A percentile compares a stretch with the other conserved stretches of the same genome.
phyloP scores from a whole-genome alignment of 2,329 filamentous ascomycete species.

The Geosmithia flava region DNA sequence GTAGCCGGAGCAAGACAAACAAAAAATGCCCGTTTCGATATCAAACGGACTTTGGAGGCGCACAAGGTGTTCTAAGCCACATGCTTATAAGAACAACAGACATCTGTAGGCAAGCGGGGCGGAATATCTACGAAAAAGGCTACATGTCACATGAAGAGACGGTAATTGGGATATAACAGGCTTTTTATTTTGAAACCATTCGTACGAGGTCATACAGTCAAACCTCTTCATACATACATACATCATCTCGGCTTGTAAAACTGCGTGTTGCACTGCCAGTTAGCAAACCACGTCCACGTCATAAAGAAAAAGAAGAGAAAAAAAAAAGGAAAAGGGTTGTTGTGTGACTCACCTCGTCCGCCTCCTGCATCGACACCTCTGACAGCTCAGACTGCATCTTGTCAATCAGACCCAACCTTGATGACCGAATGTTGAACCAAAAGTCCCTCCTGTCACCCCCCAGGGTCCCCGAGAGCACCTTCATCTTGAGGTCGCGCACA shows the following conservation, averaged over 20 bases:
- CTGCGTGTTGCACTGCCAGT: neutral
- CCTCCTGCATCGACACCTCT: conserved; percentile 56
- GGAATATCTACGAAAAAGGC: too few relatives aligned
- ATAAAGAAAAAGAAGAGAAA: neutral
- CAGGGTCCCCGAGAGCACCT: conserved; percentile 55
- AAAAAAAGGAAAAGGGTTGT: neutral
- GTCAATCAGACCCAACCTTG: conserved; percentile 62
- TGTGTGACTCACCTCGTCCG: conserved; percentile 38
- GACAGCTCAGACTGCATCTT: conserved; percentile 49
- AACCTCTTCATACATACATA: neutral
- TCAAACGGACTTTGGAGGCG: too few relatives aligned
- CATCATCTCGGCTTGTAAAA: conserved; percentile 1
- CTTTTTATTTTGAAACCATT: neutral
- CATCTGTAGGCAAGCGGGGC: too few relatives aligned
- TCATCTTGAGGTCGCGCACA: conserved; percentile 57
- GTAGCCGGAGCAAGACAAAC: too few relatives aligned
- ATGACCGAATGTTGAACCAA: conserved; percentile 62
- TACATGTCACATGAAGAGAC: too few relatives aligned
- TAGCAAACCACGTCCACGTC: neutral
- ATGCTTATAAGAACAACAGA: too few relatives aligned
- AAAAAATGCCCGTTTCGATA: too few relatives aligned
- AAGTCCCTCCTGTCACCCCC: conserved; percentile 70
- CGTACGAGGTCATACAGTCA: too few relatives aligned
- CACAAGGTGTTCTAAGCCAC: too few relatives aligned
- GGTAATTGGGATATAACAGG: neutral